Percentiles rank a stretch among this genome's conserved stretches.
Evolutionary conservation across 192 early-diverging fungal species (phyloP).

Genomic region (Mortierella claussenii): DNA sequence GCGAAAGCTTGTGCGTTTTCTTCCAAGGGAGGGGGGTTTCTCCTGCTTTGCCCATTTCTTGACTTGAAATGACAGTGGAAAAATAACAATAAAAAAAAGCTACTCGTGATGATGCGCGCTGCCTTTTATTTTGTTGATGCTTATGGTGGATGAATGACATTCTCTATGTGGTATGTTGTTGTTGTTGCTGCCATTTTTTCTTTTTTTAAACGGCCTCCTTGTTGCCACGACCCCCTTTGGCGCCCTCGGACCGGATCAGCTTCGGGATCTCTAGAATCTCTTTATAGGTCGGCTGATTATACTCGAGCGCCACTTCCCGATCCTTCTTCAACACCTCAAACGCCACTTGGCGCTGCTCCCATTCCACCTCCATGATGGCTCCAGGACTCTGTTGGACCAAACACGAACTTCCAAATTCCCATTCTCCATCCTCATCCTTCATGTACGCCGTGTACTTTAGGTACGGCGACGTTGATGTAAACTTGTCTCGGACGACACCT

Average conservation of each 20-base stretch:
- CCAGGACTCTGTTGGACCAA: constrained; percentile 46
- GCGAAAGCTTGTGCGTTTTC: too few relatives aligned
- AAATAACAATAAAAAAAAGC: too few relatives aligned
- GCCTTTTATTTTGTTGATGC: too few relatives aligned
- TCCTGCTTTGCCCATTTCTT: too few relatives aligned
- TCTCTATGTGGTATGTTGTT: too few relatives aligned
- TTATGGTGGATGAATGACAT: too few relatives aligned
- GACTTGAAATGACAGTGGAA: too few relatives aligned
- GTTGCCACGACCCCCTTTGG: constrained; percentile 44
- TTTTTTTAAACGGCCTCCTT: constrained; percentile 23
- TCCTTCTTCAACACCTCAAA: constrained; percentile 32
- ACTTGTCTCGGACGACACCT: constrained; percentile 59
- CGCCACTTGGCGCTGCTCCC: constrained; percentile 34
- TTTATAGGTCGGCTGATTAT: constrained; percentile 4
- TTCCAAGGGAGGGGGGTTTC: too few relatives aligned
- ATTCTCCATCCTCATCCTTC: constrained; percentile 55
- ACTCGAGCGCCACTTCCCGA: constrained; percentile 20
- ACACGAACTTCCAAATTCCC: constrained; percentile 58
- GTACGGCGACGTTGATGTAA: constrained; percentile 20
- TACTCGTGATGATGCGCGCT: too few relatives aligned
- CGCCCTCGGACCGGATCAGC: constrained; percentile 16
- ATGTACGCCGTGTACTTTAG: constrained; percentile 41
- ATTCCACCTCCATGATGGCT: constrained; percentile 46
- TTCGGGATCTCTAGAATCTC: constrained; percentile 33
- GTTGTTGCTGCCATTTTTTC: not conserved